These are phyloP conservation scores for Curvularia sp. DNA, from an alignment of 2,329 filamentous ascomycete genomes.

Conservation along the genomic window DNA sequence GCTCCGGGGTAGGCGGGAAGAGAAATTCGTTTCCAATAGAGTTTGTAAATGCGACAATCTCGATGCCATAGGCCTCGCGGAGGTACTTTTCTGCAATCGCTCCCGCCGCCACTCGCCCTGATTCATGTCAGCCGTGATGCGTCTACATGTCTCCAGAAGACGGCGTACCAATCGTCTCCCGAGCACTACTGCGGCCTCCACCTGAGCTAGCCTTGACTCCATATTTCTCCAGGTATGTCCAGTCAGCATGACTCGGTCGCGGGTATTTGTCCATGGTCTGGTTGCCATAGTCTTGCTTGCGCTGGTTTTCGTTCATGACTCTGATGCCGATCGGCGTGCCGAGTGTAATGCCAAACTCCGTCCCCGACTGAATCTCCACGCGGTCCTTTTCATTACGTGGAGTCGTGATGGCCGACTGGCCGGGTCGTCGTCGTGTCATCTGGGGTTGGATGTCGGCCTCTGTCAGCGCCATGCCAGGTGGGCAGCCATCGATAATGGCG, in stretches of 20 bases:
- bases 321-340: conserved; percentile 89
- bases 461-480: conserved; percentile 83
- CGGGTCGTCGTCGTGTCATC: conserved; percentile 87
- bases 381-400: conserved; percentile 91
- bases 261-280: conserved; percentile 92
- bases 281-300: conserved; percentile 88
- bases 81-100: conserved; percentile 95
- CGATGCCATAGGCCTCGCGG: conserved; percentile 76
- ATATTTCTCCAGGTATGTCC: conserved; percentile 97
- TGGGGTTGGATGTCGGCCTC: conserved; percentile 93
- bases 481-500: conserved; percentile 92
- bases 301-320: conserved; percentile 90
- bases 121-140: conserved; percentile 21
- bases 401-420: conserved; percentile 88
- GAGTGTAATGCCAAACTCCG: conserved; percentile 85
- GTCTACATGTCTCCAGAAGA: not conserved
- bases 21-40: conserved; percentile 82
- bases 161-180: conserved; percentile 82
- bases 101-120: conserved; percentile 83
- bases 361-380: conserved; percentile 91
- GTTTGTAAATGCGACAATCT: conserved; percentile 90
- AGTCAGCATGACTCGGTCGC: conserved; percentile 91
- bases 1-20: conserved; percentile 70
- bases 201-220: conserved; percentile 90
- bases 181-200: conserved; percentile 87